phyloP scores from a whole-genome alignment of 306 rosid species.

The Albizia julibrissin region DNA sequence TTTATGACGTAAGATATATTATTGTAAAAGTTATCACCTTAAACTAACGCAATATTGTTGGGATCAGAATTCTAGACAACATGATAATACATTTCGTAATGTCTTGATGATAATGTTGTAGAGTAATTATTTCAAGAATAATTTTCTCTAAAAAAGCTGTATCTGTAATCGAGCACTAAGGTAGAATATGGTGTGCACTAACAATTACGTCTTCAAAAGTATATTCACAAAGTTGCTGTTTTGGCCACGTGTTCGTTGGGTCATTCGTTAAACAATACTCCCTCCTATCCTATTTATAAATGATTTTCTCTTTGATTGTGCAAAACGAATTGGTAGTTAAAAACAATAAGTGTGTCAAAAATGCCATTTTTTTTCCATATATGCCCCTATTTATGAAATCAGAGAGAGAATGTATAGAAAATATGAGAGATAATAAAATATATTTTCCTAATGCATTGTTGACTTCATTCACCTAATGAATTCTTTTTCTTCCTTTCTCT shows the following conservation, averaged over 20 bases:
- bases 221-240: not conserved
- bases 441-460: too few relatives aligned
- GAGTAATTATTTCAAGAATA: constrained; percentile 6
- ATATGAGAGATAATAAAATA: too few relatives aligned
- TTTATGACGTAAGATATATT: not conserved
- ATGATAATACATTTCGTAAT: not conserved
- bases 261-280: constrained; percentile 5
- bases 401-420: too few relatives aligned
- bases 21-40: not conserved
- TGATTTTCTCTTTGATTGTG: too few relatives aligned
- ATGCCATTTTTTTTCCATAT: too few relatives aligned
- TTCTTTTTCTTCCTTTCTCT: too few relatives aligned
- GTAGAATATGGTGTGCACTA: not conserved
- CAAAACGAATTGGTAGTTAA: too few relatives aligned
- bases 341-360: too few relatives aligned
- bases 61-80: not conserved
- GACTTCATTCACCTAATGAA: too few relatives aligned
- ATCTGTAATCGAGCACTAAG: not conserved
- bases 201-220: not conserved
- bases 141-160: not conserved
- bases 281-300: too few relatives aligned
- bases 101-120: not conserved
- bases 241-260: not conserved
- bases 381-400: too few relatives aligned
- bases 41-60: not conserved